Evolutionary conservation across 352 stramenopile genomes (phyloP).

Genomic region (Globisporangium viniferum): DNA sequence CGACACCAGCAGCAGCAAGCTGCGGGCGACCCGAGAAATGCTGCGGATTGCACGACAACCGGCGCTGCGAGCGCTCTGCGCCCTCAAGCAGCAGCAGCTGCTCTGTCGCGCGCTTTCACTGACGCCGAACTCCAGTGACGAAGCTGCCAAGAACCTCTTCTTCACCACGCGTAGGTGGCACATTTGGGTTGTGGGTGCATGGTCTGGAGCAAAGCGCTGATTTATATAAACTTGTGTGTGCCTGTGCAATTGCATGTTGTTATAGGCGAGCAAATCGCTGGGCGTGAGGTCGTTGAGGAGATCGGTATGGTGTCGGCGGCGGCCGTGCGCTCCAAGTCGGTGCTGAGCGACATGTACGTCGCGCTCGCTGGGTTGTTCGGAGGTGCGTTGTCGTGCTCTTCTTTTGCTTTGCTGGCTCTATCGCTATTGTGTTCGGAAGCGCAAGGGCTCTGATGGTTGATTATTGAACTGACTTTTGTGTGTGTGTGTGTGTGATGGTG

Average conservation of each 20-base stretch:
- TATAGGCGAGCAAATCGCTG: conserved; percentile 61
- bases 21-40: neutral
- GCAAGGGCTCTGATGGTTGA: neutral
- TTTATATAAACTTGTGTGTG: neutral
- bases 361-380: conserved; percentile 66
- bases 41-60: conserved; percentile 10
- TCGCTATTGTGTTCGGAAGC: neutral
- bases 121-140: neutral
- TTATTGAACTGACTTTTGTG: no score
- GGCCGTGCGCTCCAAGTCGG: conserved; percentile 77
- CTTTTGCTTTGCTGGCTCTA: neutral
- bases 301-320: conserved; percentile 72
- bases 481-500: neutral
- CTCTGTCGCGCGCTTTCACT: neutral
- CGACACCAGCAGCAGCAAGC: neutral
- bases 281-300: conserved; percentile 69
- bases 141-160: conserved; percentile 34
- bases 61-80: conserved; percentile 2
- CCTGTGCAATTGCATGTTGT: neutral
- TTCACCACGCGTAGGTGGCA: conserved; percentile 60
- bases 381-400: conserved; percentile 21
- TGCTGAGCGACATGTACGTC: conserved; percentile 82
- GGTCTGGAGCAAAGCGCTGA: neutral
- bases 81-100: neutral
- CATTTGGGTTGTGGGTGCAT: neutral